Base-by-base conservation (phyloP, 2,329 filamentous ascomycete genomes). In the Pseudogymnoascus sp. region DNA sequence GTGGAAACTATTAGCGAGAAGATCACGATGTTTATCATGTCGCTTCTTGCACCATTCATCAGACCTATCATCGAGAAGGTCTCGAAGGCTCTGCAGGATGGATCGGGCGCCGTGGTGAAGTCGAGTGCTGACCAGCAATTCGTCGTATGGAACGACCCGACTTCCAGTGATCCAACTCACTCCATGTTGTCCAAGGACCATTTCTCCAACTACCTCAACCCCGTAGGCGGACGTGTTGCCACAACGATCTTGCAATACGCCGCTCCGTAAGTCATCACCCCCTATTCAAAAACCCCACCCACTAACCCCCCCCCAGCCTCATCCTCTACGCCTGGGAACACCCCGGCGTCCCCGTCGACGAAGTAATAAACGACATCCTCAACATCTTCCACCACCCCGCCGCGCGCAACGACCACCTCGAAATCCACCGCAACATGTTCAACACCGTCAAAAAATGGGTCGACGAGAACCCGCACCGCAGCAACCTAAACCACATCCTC, bases 321-420 rank as follows among this genome's bases (percentile, higher is more conserved):
- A 79, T 97, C 59, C 81, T 99, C 18, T 96, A 93, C 72, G 93
- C 93, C 3, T 97, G 93, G 91, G 90, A 97, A 68, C 90, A 97
- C 73, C 84, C 89, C 2, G 86, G 88, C 47, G 86, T 96, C 0
- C 85, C 91, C 0, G 88, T 95, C 3, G 84, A 96, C 39, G 89
- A 96, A 75, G 88, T 97, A 0, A 80, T 93, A 66, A 81, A 90
- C 67, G 93, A 97, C 69, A 85, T 96, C 42, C 78, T 92, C 57
- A 84, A 85, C 23, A 86, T 91, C 10, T 96, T 97, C 78, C 95
- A 99, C 74, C 95, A 99, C 73, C 95, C 95, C 1, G 89, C 89
- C 5, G 79, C 91, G 31, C 87, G 93, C 23, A 84, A 95, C 69
- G 86, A 89, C 63, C 80, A 81, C 63, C 79, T 90, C 64, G 90